These are phyloP conservation scores for Aspergillus novoparasiticus DNA, from an alignment of 2,329 filamentous ascomycete genomes.

Conservation along the genomic window DNA sequence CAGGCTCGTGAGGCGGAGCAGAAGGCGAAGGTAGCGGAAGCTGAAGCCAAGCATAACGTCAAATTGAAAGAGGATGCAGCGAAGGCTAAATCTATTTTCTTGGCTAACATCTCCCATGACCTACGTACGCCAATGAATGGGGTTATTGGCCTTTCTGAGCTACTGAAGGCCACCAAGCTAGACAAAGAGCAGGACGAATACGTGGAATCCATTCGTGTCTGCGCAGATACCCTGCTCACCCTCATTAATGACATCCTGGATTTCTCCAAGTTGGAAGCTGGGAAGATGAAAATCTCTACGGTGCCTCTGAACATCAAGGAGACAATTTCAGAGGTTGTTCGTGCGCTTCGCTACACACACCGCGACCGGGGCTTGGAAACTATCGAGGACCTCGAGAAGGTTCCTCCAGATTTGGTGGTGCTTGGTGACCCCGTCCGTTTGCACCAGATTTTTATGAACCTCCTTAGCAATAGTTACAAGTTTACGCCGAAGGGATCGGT, in stretches of 20 bases:
- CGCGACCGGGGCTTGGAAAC: conserved; percentile 62
- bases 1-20: conserved; percentile 64
- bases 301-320: conserved; percentile 76
- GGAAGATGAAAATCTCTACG: conserved; percentile 84
- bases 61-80: conserved; percentile 68
- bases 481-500: conserved; percentile 87
- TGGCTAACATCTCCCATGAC: conserved; percentile 87
- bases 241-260: conserved; percentile 92
- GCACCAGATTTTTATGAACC: conserved; percentile 76
- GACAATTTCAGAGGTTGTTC: conserved; percentile 66
- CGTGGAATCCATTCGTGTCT: conserved; percentile 66
- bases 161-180: conserved; percentile 60
- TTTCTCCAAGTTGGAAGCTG: conserved; percentile 84
- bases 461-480: conserved; percentile 91
- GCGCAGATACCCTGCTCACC: conserved; percentile 73
- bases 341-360: conserved; percentile 65
- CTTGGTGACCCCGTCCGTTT: conserved; percentile 84
- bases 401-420: conserved; percentile 65
- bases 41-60: conserved; percentile 65
- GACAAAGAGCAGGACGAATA: conserved; percentile 63
- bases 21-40: conserved; percentile 67
- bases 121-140: conserved; percentile 94
- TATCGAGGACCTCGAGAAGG: conserved; percentile 64
- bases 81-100: conserved; percentile 86
- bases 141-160: conserved; percentile 75